Evolutionary conservation across 257 asterid genomes (phyloP).

Genomic region (Perilla frutescens): DNA sequence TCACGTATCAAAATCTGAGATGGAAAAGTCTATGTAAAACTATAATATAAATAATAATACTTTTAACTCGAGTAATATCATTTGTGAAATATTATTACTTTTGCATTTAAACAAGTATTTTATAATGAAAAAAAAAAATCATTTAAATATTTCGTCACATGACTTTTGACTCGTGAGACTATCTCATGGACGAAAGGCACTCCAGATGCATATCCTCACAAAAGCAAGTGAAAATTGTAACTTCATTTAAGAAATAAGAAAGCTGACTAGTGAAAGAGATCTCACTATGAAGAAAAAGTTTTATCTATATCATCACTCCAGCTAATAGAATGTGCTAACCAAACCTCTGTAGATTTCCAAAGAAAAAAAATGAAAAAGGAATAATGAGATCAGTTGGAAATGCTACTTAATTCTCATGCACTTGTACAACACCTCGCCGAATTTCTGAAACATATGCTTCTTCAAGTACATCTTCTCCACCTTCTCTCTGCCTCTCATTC

Average conservation of each 20-base stretch:
- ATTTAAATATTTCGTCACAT: background rate
- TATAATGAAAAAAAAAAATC: background rate
- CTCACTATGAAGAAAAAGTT: conserved; percentile 29
- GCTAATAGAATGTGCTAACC: conserved; percentile 29
- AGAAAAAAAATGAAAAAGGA: conserved; percentile 29
- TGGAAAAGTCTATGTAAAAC: background rate
- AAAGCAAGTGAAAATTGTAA: background rate
- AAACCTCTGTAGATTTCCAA: conserved; percentile 30
- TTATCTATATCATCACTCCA: conserved; percentile 16
- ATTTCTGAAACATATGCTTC: conserved; percentile 88
- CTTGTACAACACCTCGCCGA: conserved; percentile 85
- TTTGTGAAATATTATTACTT: background rate
- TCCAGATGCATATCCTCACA: background rate
- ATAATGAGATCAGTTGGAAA: conserved; percentile 1
- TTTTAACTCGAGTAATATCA: too few species aligned
- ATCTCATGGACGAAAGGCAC: background rate
- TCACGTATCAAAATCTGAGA: background rate
- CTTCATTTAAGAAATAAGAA: conserved; percentile 7
- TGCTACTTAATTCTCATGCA: conserved; percentile 81
- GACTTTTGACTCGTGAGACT: background rate
- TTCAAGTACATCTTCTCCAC: conserved; percentile 87
- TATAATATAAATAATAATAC: background rate
- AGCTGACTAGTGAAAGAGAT: background rate
- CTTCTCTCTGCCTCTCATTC: conserved; percentile 76
- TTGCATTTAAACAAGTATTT: background rate